Evolutionary conservation across 2,329 filamentous ascomycete species (phyloP), one percentile per base, ranked within the genome.

Genomic region (Exophiala xenobiotica): DNA sequence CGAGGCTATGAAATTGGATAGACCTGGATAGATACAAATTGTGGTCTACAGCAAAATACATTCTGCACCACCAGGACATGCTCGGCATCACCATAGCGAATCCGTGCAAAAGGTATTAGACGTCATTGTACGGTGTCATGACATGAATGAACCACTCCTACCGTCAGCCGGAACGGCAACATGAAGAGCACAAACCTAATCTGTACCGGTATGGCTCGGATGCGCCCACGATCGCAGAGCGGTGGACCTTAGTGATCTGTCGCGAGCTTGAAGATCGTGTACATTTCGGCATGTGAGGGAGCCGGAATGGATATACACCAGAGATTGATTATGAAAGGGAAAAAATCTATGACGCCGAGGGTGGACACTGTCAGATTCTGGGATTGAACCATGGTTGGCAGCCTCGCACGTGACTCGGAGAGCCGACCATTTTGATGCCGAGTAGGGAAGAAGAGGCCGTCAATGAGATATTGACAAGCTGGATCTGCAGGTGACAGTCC

Each of bases 1-100:
- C 9, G 12, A 53, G 18, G 23, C 12, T 20, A 9, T 18, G 18
- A 14, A 31, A 45, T 16, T 49, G 39, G 38, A 54, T 46, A 41
- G 46, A 33, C 40, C 40, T 14, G n/a, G 16, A 40, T 20, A 49
- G 51, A 8, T 12, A 19, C 9, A 20, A 18, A 39, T 20, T 20
- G 35, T n/a, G n/a, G n/a, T n/a, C n/a, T n/a, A n/a, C n/a, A n/a
- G n/a, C n/a, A n/a, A n/a, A n/a, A n/a, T n/a, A n/a, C n/a, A n/a
- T n/a, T n/a, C n/a, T n/a, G n/a, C n/a, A n/a, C n/a, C n/a, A n/a
- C n/a, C n/a, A n/a, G n/a, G n/a, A n/a, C n/a, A n/a, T n/a, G n/a
- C n/a, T n/a, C n/a, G n/a, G n/a, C n/a, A 29, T 33, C 9, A 33
- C 9, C 5, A 33, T 14, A 9, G 29, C 29, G 2, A 33, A 33